phyloP scores from a whole-genome alignment of 805 yeast species.

The Zygotorulaspora danielsina region DNA sequence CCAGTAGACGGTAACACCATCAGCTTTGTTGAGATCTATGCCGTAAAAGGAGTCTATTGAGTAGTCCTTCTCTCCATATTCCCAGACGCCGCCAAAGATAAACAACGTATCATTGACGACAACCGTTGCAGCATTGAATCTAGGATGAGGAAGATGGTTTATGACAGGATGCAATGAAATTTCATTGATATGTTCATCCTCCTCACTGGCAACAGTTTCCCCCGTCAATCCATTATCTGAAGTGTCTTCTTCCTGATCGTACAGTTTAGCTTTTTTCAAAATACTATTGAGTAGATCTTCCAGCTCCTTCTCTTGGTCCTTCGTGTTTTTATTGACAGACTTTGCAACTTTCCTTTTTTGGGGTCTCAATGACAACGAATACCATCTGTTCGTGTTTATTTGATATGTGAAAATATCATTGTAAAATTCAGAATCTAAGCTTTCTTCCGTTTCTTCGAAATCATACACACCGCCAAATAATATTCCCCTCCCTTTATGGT shows the following conservation, averaged over 20 bases:
- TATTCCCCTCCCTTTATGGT: conserved; percentile 87
- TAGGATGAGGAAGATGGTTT: conserved; percentile 72
- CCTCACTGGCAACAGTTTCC: conserved; percentile 37
- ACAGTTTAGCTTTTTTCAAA: conserved; percentile 65
- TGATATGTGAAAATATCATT: conserved; percentile 80
- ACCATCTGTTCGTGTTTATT: conserved; percentile 86
- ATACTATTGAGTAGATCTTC: conserved; percentile 76
- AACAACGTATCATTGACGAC: conserved; percentile 80
- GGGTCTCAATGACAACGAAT: conserved; percentile 59
- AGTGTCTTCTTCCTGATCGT: conserved; percentile 50
- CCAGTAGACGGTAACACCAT: conserved; percentile 87
- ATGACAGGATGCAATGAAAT: conserved; percentile 33
- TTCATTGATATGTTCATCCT: conserved; percentile 32
- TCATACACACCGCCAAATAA: conserved; percentile 95
- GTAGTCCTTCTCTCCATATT: conserved; percentile 80
- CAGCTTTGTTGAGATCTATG: conserved; percentile 78
- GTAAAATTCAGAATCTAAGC: conserved; percentile 76
- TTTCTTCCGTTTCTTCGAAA: conserved; percentile 91
- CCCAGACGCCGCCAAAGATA: conserved; percentile 89
- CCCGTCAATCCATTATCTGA: conserved; percentile 37
- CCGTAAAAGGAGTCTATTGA: conserved; percentile 81
- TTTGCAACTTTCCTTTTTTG: conserved; percentile 48
- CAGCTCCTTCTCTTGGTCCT: conserved; percentile 68
- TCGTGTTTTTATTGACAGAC: conserved; percentile 43
- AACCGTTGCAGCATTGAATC: conserved; percentile 82